Base-by-base conservation (phyloP, 192 early-diverging fungal genomes). In the Paraglomus brasilianum region DNA sequence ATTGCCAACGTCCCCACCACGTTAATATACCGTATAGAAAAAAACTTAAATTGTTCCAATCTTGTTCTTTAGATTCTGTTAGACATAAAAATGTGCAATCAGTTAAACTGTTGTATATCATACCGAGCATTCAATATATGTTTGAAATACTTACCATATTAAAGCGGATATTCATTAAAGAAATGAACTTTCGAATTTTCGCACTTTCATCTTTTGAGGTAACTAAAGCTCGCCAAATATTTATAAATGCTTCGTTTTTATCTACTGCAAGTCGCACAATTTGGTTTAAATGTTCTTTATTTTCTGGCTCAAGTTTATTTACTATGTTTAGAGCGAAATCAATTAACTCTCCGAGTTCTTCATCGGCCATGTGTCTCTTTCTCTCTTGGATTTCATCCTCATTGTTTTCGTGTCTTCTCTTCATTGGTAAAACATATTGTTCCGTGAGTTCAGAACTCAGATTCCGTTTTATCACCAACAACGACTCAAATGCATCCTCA, bases 71-170 rank as follows among this genome's bases (percentile, higher is more conserved):
- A 63, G 21, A 46, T 62, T 62, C 60, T 62, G 60, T 62, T 62
- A 62, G 60, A 47, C 60, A 63, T 63, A 63, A 63, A 63, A 47
- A 47, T 63, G 60, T 63, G 60, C 60, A 63, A 63, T 63, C 44
- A 63, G 60, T 47, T 63, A 63, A 59, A 59, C 57, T 40, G 60
- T 62, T 22, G 43, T 62, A 62, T 62, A 62, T 62, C n/a, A 62
- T 62, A 62, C 60, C 19, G 43, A 62, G 43, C 60, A 62, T 62
- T 62, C 60, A 46, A 62, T 42, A 61, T 61, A 61, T 22, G 43
- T 21, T 11, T 62, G 42, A 62, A 62, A 46, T 62, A 62, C 11
- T 62, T 22, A 62, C 60, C 44, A 62, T 62, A 62, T 62, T 14
- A 62, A 62, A 62, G 8, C 60, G 42, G 60, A 62, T 5, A 62